Evolutionary conservation across 2,329 filamentous ascomycete species (phyloP), one percentile per base, ranked within the genome.

Genomic region (Botrytis fragariae): DNA sequence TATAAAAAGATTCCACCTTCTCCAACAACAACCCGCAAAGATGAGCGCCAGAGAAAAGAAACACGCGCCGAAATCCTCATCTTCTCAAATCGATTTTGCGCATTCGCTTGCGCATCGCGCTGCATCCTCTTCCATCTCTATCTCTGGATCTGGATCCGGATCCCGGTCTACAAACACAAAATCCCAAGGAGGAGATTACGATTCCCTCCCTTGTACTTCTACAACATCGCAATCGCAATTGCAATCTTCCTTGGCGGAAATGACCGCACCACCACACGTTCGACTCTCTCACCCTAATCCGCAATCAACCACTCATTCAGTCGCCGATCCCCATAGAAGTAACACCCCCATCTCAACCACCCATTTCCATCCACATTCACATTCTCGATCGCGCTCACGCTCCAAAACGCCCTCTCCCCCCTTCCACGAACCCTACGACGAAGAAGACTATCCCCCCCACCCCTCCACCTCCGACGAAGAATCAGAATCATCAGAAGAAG

Each of bases 31-130:
- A 14, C 25, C 32, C 45, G 25, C 45, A 12, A 67, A 51, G 7
- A 67, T 67, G 64, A 67, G 45, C 32, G 25, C 22, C 14, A 39
- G 45, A 67, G 64, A 67, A 54, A 54, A 54, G 32, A 67, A 67
- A 67, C 45, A 37, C 20, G 12, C 45, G 44, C 45, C 12, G 2
- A 67, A 37, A 22, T 22, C 32, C 32, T 54, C 32, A 54, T 67
- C 45, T n/a, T 39, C 63, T 67, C 64, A 22, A 39, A 29, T 39
- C 45, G 64, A 67, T n/a, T 29, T 37, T 65, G 25, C 44, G 29
- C 45, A 32, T 51, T n/a, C 63, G 29, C 22, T 67, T 12, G 20
- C 63, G 45, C 64, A 67, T 67, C 64, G 32, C 25, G 14, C 64
- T 39, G 32, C 25, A 63, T 44, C 37, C n/a, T 6, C 25, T n/a